Evolutionary conservation across 495 filamentous ascomycete species (phyloP).

Genomic region (Cercophora newfieldiana): DNA sequence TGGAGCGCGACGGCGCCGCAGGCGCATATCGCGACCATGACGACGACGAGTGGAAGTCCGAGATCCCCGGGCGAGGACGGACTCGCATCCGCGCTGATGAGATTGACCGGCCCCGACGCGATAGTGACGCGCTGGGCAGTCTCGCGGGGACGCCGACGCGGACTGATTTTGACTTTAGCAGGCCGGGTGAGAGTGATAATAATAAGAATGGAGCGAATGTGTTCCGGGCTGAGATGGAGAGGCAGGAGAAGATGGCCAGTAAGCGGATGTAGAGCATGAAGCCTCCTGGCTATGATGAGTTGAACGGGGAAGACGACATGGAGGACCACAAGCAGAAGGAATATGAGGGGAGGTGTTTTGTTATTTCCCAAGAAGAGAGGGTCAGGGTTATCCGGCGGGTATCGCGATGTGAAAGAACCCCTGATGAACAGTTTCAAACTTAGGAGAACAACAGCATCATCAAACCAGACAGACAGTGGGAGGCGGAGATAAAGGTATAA

Average conservation of each 20-base stretch:
- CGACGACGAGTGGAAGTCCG: conserved; percentile 11
- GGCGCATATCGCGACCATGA: conserved; percentile 28
- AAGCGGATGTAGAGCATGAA: conserved; percentile 15
- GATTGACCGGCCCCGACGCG: conserved; percentile 28
- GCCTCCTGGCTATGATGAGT: neutral
- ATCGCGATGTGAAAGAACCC: too few relatives aligned
- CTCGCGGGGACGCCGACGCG: conserved; percentile 40
- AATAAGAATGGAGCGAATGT: conserved; percentile 23
- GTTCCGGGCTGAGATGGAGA: conserved; percentile 39
- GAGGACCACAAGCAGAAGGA: too few relatives aligned
- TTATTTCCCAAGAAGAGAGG: too few relatives aligned
- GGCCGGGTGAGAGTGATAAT: conserved; percentile 19
- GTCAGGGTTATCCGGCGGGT: too few relatives aligned
- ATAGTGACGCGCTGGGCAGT: conserved; percentile 43
- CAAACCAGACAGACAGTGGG: too few relatives aligned
- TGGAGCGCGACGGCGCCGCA: conserved; percentile 34
- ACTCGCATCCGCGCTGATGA: neutral
- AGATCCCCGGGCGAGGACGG: neutral
- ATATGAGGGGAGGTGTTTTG: neutral
- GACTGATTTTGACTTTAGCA: conserved; percentile 34
- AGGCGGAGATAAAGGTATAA: too few relatives aligned
- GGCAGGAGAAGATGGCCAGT: conserved; percentile 27
- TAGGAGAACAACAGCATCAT: too few relatives aligned
- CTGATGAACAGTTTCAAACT: too few relatives aligned
- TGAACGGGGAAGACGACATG: neutral